These are phyloP conservation scores for Trichocomaceae sp. DNA, from an alignment of 2,329 filamentous ascomycete species.

Conservation along the genomic window DNA sequence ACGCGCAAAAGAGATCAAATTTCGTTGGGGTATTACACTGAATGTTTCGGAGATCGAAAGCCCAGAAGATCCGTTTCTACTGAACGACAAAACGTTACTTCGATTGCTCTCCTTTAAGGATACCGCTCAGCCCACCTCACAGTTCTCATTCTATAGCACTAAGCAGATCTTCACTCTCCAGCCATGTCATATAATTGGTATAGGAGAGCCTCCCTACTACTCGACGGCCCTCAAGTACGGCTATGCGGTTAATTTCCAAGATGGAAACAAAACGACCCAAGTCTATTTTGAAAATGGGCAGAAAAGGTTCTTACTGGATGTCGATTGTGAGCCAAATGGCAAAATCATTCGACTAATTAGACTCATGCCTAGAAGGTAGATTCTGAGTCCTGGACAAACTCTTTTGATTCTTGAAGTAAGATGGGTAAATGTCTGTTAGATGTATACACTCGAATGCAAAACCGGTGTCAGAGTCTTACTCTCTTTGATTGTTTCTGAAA, in stretches of 20 bases:
- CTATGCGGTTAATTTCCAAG: background rate
- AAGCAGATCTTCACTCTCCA: background rate
- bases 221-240: background rate
- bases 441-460: too few species aligned
- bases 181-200: background rate
- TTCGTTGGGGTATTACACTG: background rate
- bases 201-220: constrained; percentile 3
- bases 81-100: background rate
- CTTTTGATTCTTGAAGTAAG: too few species aligned
- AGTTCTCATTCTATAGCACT: background rate
- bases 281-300: constrained; percentile 2
- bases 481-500: too few species aligned
- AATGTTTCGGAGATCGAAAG: constrained; percentile 1
- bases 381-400: too few species aligned
- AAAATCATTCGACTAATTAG: background rate
- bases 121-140: background rate
- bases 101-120: background rate
- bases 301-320: constrained; percentile 2
- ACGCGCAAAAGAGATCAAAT: background rate
- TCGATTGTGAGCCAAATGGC: background rate
- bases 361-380: background rate
- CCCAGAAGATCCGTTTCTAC: constrained; percentile 1
- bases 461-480: too few species aligned
- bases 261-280: background rate
- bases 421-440: too few species aligned